Conservation (phyloP, 306 rosid species). For the Abrus pulchellus region DNA sequence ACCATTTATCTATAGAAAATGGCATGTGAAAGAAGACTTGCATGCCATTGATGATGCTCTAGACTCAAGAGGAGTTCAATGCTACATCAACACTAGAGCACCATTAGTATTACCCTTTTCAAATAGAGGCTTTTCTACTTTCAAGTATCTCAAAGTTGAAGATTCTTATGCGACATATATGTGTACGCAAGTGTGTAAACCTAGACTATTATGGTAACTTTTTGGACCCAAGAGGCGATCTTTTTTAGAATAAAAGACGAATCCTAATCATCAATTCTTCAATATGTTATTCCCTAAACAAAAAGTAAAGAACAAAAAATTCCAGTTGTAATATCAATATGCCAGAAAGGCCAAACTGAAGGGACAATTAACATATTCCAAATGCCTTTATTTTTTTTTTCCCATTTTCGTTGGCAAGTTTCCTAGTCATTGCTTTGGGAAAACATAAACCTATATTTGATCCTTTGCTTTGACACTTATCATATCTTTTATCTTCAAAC, state of each 20-base stretch:
- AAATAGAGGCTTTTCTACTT: conserved; percentile 19
- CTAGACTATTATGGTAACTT: neutral
- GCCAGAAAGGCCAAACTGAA: conserved; percentile 41
- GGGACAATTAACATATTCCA: conserved; percentile 50
- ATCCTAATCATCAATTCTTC: conserved; percentile 29
- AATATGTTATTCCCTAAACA: conserved; percentile 37
- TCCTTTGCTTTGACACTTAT: conserved; percentile 60
- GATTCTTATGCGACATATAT: neutral
- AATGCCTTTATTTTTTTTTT: neutral
- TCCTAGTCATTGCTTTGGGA: conserved; percentile 44
- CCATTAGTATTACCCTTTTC: neutral
- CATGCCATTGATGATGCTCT: neutral
- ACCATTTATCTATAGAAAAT: neutral
- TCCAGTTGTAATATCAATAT: conserved; percentile 27
- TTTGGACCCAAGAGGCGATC: conserved; percentile 6
- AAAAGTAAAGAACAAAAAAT: conserved; percentile 46
- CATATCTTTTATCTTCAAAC: conserved; percentile 32
- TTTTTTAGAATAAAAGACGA: neutral
- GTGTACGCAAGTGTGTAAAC: neutral
- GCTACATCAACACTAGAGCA: neutral
- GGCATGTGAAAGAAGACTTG: neutral
- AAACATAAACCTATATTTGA: conserved; percentile 42
- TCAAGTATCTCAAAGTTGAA: conserved; percentile 35
- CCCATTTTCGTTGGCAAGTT: conserved; percentile 44
- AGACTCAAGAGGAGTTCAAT: neutral